Base-by-base conservation (phyloP, 2,329 filamentous ascomycete genomes). In the Ophiostoma angusticollis region DNA sequence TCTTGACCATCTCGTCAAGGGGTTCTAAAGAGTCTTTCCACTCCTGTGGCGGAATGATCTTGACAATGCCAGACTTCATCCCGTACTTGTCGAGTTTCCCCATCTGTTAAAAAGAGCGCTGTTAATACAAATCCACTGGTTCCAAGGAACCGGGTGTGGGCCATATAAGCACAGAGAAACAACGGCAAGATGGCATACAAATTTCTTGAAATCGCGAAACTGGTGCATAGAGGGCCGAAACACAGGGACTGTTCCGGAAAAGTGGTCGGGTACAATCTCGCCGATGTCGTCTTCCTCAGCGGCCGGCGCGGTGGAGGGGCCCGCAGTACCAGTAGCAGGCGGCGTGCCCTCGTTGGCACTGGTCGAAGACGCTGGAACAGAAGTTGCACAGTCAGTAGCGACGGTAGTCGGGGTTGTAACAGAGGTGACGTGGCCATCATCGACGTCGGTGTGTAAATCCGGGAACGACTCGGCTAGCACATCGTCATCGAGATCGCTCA, bases 21-120 rank as follows among this genome's bases (percentile, higher is more conserved):
- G 73, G 67, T 13, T 84, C 83, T 27, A 91, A 77, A 19, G 76
- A 69, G 47, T 87, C 75, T 59, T 74, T 91, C 91, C 91, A 98
- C 73, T 96, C 87, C 52, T 80, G 65, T 1, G 91, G 91, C 21
- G 91, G 87, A 38, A 96, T 80, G 42, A 98, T 81, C 63, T 98
- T 96, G 55, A 96, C 78, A 51, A 98, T 95, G 25, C 91, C 91
- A 17, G 86, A 91, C 61, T 85, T 84, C 91, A 98, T 98, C 52
- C 91, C 91, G 58, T 94, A 94, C 48, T 78, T 75, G 58, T 98
- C 84, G 45, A 98, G 76, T 59, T 84, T 87, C 54, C 78, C 75
- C 69, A 80, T 78, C 74, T 80, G 45, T 23, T 42, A 14, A 25
- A 16, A 9, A 18, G 5, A 6, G 28, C 35, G 49, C 38, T 41